Conservation (phyloP, 1,139 yeast genomes). For the Blastobotrys petasosporus region DNA sequence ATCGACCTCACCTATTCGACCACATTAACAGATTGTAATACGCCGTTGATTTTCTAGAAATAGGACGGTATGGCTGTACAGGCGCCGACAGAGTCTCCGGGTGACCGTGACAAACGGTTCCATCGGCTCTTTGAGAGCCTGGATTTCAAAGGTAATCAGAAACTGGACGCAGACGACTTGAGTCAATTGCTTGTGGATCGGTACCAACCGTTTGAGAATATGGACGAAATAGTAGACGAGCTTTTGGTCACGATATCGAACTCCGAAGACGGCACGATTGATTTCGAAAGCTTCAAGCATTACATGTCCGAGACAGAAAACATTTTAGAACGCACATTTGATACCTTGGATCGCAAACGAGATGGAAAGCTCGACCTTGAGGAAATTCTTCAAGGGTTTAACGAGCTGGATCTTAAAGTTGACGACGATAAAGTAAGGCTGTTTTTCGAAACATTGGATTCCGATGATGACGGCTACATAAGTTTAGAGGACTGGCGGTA, state of each 20-base stretch:
- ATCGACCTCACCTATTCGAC: no score
- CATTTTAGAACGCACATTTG: constrained; percentile 67
- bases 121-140: constrained; percentile 18
- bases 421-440: constrained; percentile 50
- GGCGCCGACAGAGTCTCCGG: neutral
- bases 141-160: constrained; percentile 16
- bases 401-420: constrained; percentile 48
- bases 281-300: constrained; percentile 54
- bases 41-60: neutral
- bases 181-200: constrained; percentile 17
- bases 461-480: constrained; percentile 59
- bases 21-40: no score
- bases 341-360: constrained; percentile 61
- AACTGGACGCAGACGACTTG: constrained; percentile 16
- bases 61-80: neutral
- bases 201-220: constrained; percentile 49
- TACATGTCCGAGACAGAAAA: constrained; percentile 60
- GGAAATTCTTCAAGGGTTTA: constrained; percentile 63
- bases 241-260: constrained; percentile 54
- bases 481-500: constrained; percentile 85
- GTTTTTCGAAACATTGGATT: constrained; percentile 58
- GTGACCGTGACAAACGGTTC: constrained; percentile 9
- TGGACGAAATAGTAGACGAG: constrained; percentile 52
- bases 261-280: constrained; percentile 46
- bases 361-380: constrained; percentile 65